phyloP scores from a whole-genome alignment of 106 monocot species.

The Platanthera zijinensis region DNA sequence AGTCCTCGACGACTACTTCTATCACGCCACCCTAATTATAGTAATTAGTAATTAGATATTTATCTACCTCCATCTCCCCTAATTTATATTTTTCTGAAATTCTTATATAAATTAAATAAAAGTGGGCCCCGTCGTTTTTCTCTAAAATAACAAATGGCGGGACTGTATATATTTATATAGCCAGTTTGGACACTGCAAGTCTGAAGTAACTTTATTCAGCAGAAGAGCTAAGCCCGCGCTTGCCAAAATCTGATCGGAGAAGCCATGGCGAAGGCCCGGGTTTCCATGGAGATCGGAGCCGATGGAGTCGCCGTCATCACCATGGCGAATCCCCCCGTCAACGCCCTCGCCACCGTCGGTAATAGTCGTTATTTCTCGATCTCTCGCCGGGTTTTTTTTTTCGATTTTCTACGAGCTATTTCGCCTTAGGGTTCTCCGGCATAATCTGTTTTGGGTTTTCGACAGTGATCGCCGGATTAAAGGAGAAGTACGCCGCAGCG shows the following conservation, averaged over 20 bases:
- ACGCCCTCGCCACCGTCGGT: slow-evolving; percentile 11
- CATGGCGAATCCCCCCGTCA: slow-evolving; percentile 17
- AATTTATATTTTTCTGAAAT: too few relatives aligned
- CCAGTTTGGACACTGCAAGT: too few relatives aligned
- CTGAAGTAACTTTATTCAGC: too few relatives aligned
- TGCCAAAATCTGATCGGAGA: not conserved
- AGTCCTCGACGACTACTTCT: too few relatives aligned
- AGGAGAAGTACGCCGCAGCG: slow-evolving; percentile 54
- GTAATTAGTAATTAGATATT: too few relatives aligned
- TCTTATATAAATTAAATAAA: too few relatives aligned
- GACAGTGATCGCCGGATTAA: slow-evolving; percentile 43
- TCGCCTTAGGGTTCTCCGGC: not conserved
- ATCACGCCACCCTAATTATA: too few relatives aligned
- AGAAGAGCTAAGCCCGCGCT: not conserved
- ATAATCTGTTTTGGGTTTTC: not conserved
- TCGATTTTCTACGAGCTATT: not conserved
- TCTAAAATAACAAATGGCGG: too few relatives aligned
- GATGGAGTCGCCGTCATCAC: slow-evolving; percentile 28
- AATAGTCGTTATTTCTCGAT: not conserved
- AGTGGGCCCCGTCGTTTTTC: too few relatives aligned
- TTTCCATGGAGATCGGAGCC: slow-evolving; percentile 11
- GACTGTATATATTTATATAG: too few relatives aligned
- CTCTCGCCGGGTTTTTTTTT: not conserved
- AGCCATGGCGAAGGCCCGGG: slow-evolving; percentile 8
- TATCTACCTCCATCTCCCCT: too few relatives aligned